Conservation (phyloP, 2,329 filamentous ascomycete species). For the Mariannaea elegans region DNA sequence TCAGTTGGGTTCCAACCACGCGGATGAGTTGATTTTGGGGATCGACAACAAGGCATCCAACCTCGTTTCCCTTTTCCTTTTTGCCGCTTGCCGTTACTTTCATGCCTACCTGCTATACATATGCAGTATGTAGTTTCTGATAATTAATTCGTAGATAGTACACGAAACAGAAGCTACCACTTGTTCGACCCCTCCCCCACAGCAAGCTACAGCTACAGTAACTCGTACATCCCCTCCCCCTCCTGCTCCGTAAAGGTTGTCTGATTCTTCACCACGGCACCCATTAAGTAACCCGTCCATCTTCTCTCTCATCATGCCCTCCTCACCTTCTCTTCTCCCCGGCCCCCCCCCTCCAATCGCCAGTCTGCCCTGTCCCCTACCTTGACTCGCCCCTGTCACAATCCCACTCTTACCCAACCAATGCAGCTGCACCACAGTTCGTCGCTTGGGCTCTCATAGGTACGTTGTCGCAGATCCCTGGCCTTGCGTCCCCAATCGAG, state of each 20-base stretch:
- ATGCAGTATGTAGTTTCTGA: no score
- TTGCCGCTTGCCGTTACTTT: constrained; percentile 3
- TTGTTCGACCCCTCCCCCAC: constrained; percentile 10
- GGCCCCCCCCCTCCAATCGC: constrained; percentile 13
- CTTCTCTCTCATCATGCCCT: constrained; percentile 10
- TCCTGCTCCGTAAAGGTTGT: background rate
- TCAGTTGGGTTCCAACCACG: constrained; percentile 8
- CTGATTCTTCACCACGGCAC: constrained; percentile 1
- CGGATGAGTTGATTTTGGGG: constrained; percentile 7
- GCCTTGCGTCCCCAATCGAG: constrained; percentile 9
- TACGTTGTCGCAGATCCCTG: constrained; percentile 14
- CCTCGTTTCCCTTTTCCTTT: background rate
- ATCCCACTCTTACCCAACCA: constrained; percentile 12
- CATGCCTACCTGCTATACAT: background rate
- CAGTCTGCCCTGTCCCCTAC: constrained; percentile 4
- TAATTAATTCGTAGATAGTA: no score
- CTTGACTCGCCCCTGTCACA: constrained; percentile 6
- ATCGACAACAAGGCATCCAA: constrained; percentile 10
- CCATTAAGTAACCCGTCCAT: constrained; percentile 1
- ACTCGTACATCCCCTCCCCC: background rate
- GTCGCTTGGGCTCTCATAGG: constrained; percentile 12
- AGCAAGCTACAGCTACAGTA: background rate
- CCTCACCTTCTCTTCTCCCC: background rate
- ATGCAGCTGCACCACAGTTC: constrained; percentile 16
- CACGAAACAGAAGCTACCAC: no score